These are phyloP conservation scores for Gillenia trifoliata DNA, from an alignment of 306 rosid species.

Conservation along the genomic window DNA sequence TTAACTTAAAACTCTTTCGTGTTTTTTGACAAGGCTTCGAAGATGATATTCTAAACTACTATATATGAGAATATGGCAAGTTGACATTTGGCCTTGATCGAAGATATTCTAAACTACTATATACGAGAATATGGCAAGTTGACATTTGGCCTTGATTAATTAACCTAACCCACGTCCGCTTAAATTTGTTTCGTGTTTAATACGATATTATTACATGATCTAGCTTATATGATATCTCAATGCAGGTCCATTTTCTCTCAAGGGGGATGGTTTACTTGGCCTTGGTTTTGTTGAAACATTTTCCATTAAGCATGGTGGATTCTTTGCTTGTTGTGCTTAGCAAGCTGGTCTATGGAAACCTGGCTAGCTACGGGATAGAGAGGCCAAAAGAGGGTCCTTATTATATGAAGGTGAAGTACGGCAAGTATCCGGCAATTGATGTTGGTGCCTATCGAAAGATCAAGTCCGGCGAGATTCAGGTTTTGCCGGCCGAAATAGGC, in stretches of 20 bases:
- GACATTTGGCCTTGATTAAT: no score
- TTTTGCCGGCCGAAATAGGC: conserved; percentile 44
- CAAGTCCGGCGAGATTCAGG: conserved; percentile 54
- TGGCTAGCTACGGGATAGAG: conserved; percentile 42
- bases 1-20: neutral
- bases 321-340: conserved; percentile 40
- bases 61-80: no score
- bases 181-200: neutral
- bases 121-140: no score
- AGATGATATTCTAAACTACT: no score
- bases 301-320: conserved; percentile 45
- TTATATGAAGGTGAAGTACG: conserved; percentile 49
- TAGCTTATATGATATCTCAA: neutral
- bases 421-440: conserved; percentile 60
- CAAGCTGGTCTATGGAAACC: conserved; percentile 46
- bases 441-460: conserved; percentile 43
- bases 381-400: conserved; percentile 74
- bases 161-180: no score
- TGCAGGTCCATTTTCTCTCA: conserved; percentile 60
- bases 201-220: neutral
- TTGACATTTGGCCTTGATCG: no score
- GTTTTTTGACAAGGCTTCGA: no score
- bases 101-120: no score
- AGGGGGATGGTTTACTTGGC: conserved; percentile 39
- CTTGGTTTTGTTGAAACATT: conserved; percentile 39